Evolutionary conservation across 805 yeast species (phyloP).

Genomic region (Spathaspora arborariae): DNA sequence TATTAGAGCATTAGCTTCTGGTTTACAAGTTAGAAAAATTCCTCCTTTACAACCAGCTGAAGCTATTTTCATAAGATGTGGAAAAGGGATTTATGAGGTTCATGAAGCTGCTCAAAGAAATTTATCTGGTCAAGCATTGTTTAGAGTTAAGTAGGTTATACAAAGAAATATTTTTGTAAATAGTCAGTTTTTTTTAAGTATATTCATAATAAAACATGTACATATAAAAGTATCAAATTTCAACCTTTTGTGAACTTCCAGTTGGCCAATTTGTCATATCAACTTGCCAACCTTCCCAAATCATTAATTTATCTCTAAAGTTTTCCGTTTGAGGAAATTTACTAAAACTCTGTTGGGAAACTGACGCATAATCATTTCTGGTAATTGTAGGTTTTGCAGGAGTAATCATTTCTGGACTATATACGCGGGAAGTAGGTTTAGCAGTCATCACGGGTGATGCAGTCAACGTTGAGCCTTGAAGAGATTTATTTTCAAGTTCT

Average conservation of each 20-base stretch:
- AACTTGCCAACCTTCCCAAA: conserved; percentile 82
- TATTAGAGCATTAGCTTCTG: conserved; percentile 69
- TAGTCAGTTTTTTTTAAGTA: neutral
- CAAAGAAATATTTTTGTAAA: conserved; percentile 3
- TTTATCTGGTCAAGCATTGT: conserved; percentile 72
- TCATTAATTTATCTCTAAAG: conserved; percentile 53
- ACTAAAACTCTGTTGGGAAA: conserved; percentile 18
- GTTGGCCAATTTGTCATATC: conserved; percentile 85
- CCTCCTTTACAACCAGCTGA: conserved; percentile 89
- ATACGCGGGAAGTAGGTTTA: neutral
- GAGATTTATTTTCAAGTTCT: conserved; percentile 17
- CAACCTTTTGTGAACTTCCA: conserved; percentile 45
- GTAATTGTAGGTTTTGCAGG: conserved; percentile 30
- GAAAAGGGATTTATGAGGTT: conserved; percentile 57
- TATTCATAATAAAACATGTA: neutral
- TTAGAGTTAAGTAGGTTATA: conserved; percentile 55
- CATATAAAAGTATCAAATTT: conserved; percentile 19
- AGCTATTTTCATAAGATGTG: conserved; percentile 63
- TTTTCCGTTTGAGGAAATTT: conserved; percentile 37
- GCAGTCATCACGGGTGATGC: neutral
- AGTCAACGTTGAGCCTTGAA: conserved; percentile 6
- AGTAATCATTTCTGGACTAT: conserved; percentile 3
- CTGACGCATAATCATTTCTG: conserved; percentile 27
- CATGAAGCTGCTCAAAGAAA: conserved; percentile 81
- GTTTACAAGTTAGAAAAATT: conserved; percentile 69